Percentiles rank a stretch among this genome's conserved stretches.
phyloP scores from a whole-genome alignment of 257 asterid species.

The Mentha longifolia region DNA sequence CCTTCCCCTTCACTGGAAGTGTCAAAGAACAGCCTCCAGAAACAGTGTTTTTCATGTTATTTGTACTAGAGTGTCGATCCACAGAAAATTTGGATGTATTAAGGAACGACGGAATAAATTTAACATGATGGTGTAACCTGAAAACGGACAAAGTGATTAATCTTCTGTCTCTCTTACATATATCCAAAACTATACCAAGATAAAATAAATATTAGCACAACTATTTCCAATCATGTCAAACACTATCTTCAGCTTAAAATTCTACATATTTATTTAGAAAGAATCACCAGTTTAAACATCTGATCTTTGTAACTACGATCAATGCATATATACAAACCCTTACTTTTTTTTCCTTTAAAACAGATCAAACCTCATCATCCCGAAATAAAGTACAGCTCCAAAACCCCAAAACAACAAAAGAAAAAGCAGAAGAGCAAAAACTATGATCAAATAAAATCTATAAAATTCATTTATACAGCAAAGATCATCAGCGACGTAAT shows the following conservation, averaged over 20 bases:
- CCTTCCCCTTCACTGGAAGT: conserved; percentile 33
- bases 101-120: conserved; percentile 32
- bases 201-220: neutral
- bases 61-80: conserved; percentile 28
- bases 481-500: conserved; percentile 19
- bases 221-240: neutral
- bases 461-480: neutral
- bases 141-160: conserved; percentile 30
- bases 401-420: neutral
- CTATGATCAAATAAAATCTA: neutral
- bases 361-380: conserved; percentile 14
- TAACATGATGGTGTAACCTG: conserved; percentile 48
- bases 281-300: neutral
- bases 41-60: conserved; percentile 26
- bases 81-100: conserved; percentile 30
- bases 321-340: neutral
- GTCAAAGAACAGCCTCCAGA: conserved; percentile 46
- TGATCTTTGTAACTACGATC: neutral
- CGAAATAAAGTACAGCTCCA: neutral
- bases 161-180: neutral
- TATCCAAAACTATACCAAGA: conserved; percentile 14
- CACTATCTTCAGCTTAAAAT: neutral
- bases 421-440: neutral
- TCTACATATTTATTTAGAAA: neutral
- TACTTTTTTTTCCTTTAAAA: neutral